phyloP scores from a whole-genome alignment of 768 basidiomycete genomes.

The Boletus patriciae region DNA sequence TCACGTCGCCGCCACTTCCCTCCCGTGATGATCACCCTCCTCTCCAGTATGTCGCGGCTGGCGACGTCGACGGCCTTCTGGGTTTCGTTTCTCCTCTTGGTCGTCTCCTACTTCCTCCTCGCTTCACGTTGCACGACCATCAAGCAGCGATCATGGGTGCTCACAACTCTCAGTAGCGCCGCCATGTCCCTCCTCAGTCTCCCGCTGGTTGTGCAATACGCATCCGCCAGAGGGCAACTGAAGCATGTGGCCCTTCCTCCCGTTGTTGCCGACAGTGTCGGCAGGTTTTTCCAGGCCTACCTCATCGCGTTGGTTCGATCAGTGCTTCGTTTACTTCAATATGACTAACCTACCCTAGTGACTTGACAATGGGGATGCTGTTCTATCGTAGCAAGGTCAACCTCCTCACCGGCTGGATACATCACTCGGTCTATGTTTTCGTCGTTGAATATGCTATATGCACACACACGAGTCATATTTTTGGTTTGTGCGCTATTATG shows the following conservation, averaged over 20 bases:
- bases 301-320: constrained; percentile 35
- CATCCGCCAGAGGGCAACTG: constrained; percentile 26
- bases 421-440: constrained; percentile 45
- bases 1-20: constrained; percentile 24
- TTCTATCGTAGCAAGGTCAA: constrained; percentile 49
- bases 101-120: constrained; percentile 31
- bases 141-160: constrained; percentile 49
- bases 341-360: constrained; percentile 31
- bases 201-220: constrained; percentile 39
- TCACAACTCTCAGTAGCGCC: constrained; percentile 42
- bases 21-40: constrained; percentile 24
- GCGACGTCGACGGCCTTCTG: constrained; percentile 26
- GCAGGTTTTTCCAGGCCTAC: constrained; percentile 49
- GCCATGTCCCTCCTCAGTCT: constrained; percentile 43
- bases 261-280: constrained; percentile 24
- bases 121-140: constrained; percentile 32
- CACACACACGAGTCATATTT: constrained; percentile 40
- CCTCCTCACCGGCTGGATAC: constrained; percentile 56
- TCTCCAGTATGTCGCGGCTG: constrained; percentile 18
- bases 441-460: constrained; percentile 42
- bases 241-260: constrained; percentile 24
- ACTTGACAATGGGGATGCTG: constrained; percentile 45
- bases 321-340: constrained; percentile 7
- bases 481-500: constrained; percentile 47
- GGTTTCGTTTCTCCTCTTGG: constrained; percentile 19